Base-by-base conservation (phyloP, 2,329 filamentous ascomycete species). In the Penicillium sp. region DNA sequence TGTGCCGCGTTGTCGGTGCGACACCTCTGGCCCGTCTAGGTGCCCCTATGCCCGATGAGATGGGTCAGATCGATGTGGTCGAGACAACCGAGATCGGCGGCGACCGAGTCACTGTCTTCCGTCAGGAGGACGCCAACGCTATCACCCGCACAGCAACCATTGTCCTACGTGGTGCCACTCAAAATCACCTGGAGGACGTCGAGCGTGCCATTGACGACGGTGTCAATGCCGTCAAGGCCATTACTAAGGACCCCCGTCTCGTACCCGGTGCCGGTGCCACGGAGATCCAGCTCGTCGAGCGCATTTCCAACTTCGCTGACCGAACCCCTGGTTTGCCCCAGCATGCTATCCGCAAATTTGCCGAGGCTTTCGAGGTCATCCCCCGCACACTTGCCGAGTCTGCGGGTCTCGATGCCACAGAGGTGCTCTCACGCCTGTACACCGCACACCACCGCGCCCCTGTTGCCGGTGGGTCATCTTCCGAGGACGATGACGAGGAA, bases 41-140 rank as follows among this genome's bases (percentile, higher is more conserved):
- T 61, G 94, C 95, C 14, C 94, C 94, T 41, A 99, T 99, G 94
- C 94, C 95, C n/a, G 94, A 99, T 66, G 94, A 99, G 81, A 97
- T 96, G 92, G 94, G 94, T 61, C 88, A 78, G 66, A 86, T 99
- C 60, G 94, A 99, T 72, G 76, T 99, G 53, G 94, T 99, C 30
- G 94, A 99, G 82, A 97, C 95, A 1, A 83, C 95, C 41, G 94
- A 99, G 77, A 97, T 99, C 72, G 94, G 94, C 61, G 94, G 94
- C 65, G 94, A 99, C 79, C 89, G 94, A 58, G 95, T 99, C 55
- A 99, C 94, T 39, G 93, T 99, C 55, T 99, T 99, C 84, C 84
- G 95, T 68, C 94, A 99, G 81, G 94, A 99, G 74, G 76, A 76
- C 26, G 62, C 68, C 52, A 87, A 91, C 69, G 91, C 96, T 67